These are phyloP conservation scores for Xerocomus nothofagi DNA, from an alignment of 1,284 basidiomycete genomes.

Conservation along the genomic window DNA sequence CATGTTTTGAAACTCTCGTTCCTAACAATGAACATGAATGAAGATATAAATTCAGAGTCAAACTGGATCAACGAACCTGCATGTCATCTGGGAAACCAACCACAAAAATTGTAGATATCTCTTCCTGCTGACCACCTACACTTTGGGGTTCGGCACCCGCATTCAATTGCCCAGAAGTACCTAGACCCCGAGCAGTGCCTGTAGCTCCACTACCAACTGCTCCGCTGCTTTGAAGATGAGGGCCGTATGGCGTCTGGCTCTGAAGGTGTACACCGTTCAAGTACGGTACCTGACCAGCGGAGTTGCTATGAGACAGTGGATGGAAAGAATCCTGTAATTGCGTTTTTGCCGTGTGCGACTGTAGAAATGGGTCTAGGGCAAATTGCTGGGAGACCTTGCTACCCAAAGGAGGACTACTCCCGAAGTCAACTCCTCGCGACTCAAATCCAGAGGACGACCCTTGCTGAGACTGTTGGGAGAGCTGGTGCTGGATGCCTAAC, in stretches of 20 bases:
- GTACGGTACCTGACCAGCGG: slow-evolving; percentile 34
- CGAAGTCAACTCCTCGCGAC: slow-evolving; percentile 35
- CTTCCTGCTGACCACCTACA: slow-evolving; percentile 58
- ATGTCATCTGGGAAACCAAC: slow-evolving; percentile 99
- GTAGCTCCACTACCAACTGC: slow-evolving; percentile 20
- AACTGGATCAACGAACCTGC: slow-evolving; percentile 62
- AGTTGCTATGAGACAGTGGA: slow-evolving; percentile 29
- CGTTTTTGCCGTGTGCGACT: slow-evolving; percentile 30
- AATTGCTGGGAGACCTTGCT: slow-evolving; percentile 35
- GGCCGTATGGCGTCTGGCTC: slow-evolving; percentile 72
- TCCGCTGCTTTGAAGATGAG: slow-evolving; percentile 54
- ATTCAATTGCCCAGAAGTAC: slow-evolving; percentile 28
- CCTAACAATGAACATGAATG: slow-evolving; percentile 48
- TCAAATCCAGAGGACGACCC: slow-evolving; percentile 28
- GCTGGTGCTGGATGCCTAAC: slow-evolving; percentile 35
- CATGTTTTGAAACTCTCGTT: slow-evolving; percentile 99
- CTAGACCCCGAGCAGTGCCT: slow-evolving; percentile 31
- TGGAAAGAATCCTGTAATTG: slow-evolving; percentile 39
- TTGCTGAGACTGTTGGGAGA: slow-evolving; percentile 41
- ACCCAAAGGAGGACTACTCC: slow-evolving; percentile 27
- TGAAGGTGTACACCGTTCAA: slow-evolving; percentile 50
- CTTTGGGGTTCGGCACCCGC: slow-evolving; percentile 21
- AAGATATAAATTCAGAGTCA: neutral
- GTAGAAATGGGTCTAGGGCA: slow-evolving; percentile 35
- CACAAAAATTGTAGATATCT: slow-evolving; percentile 98